Evolutionary conservation across 768 basidiomycete species (phyloP).

Genomic region (Pulveroboletus sp.): DNA sequence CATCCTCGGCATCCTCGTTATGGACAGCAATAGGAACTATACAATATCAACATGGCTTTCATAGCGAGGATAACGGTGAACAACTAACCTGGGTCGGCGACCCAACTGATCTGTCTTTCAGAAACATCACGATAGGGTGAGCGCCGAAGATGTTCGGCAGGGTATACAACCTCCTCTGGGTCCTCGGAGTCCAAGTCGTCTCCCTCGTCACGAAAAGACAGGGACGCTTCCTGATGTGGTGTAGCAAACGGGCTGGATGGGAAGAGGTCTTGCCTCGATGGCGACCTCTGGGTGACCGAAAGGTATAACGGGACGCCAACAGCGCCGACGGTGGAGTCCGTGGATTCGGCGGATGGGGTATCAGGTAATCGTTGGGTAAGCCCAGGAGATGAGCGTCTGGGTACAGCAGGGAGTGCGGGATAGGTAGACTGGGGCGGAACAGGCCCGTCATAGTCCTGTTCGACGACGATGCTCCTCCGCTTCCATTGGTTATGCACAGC

Average conservation of each 20-base stretch:
- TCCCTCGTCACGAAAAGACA: conserved; percentile 50
- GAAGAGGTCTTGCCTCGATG: conserved; percentile 56
- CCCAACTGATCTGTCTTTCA: conserved; percentile 69
- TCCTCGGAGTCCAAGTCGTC: conserved; percentile 41
- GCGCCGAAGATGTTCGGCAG: conserved; percentile 51
- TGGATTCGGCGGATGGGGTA: conserved; percentile 44
- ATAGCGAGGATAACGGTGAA: conserved; percentile 2
- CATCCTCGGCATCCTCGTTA: conserved; percentile 46
- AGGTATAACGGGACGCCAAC: conserved; percentile 49
- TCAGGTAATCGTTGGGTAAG: conserved; percentile 43
- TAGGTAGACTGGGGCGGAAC: conserved; percentile 36
- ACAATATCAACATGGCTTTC: conserved; percentile 8
- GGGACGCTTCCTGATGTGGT: conserved; percentile 59
- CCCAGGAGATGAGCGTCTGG: conserved; percentile 34
- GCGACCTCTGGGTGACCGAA: conserved; percentile 38
- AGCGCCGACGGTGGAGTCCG: conserved; percentile 41
- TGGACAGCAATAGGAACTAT: conserved; percentile 62
- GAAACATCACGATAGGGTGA: conserved; percentile 48
- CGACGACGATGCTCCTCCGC: conserved; percentile 63
- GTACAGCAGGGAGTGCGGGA: conserved; percentile 41
- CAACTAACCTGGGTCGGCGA: conserved; percentile 63
- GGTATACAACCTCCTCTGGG: conserved; percentile 58
- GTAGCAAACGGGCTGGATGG: conserved; percentile 70
- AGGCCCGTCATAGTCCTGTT: conserved; percentile 63
- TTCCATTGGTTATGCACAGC: conserved; percentile 39